Evolutionary conservation across 2,329 filamentous ascomycete species (phyloP).

Genomic region (Fusarium avenaceum): DNA sequence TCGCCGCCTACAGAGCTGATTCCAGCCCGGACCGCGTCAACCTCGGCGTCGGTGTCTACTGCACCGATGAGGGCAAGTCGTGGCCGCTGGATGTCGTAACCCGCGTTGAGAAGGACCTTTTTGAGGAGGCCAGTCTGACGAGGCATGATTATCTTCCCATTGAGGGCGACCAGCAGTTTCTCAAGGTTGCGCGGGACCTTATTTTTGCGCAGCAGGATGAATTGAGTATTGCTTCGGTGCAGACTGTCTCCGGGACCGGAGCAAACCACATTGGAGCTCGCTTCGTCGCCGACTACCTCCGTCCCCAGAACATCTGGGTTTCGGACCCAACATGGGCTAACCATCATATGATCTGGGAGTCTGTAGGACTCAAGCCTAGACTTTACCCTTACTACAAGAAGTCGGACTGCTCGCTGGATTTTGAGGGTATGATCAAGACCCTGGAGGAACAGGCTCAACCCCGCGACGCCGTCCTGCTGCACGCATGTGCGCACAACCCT

Average conservation of each 20-base stretch:
- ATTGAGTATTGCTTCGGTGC: conserved; percentile 69
- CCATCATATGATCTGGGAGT: conserved; percentile 97
- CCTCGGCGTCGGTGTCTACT: conserved; percentile 44
- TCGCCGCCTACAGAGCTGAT: conserved; percentile 31
- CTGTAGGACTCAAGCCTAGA: conserved; percentile 81
- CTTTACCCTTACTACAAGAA: conserved; percentile 95
- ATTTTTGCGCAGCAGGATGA: conserved; percentile 34
- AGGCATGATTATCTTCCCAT: conserved; percentile 46
- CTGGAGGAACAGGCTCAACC: conserved; percentile 76
- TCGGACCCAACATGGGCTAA: conserved; percentile 98
- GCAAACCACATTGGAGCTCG: conserved; percentile 92
- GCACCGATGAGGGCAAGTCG: conserved; percentile 44
- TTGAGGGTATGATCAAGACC: conserved; percentile 83
- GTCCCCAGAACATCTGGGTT: conserved; percentile 83
- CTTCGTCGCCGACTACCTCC: conserved; percentile 92
- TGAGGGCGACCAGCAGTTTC: conserved; percentile 38
- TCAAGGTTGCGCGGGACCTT: conserved; percentile 38
- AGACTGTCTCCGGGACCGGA: conserved; percentile 97
- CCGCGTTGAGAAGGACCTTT: conserved; percentile 38
- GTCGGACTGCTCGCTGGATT: conserved; percentile 88
- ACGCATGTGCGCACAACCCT: conserved; percentile 97
- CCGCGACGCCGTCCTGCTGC: conserved; percentile 87
- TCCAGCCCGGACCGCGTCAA: conserved; percentile 41
- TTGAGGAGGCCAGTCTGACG: conserved; percentile 25
- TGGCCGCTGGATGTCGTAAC: conserved; percentile 41